phyloP scores from a whole-genome alignment of 73 alveolate species.

The Paramecium sonneborni region DNA sequence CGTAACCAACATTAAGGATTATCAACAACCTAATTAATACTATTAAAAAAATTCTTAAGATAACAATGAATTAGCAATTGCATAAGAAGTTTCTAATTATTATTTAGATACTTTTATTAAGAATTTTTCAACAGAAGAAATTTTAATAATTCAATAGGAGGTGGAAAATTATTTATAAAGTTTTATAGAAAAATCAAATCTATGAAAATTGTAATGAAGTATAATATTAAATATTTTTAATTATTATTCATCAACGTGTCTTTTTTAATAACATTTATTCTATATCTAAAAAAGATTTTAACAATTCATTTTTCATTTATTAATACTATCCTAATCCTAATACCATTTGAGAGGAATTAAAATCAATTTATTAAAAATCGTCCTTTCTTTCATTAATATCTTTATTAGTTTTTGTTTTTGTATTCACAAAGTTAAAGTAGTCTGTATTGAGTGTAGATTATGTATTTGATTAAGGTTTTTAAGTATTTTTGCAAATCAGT shows the following conservation, averaged over 20 bases:
- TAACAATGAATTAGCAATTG: background rate
- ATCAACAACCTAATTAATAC: background rate
- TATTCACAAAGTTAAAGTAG: background rate
- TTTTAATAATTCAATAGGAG: background rate
- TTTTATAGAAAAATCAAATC: background rate
- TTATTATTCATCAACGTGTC: background rate
- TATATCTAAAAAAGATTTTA: conserved; percentile 4
- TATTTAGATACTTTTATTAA: background rate
- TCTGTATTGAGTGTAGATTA: background rate
- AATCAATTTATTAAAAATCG: background rate
- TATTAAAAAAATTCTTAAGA: background rate
- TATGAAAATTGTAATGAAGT: background rate
- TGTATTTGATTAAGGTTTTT: background rate
- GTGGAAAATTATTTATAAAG: background rate
- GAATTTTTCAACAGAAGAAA: background rate
- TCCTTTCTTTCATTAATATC: background rate
- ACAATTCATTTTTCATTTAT: background rate
- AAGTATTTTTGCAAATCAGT: background rate
- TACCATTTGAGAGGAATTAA: background rate
- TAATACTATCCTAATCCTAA: background rate
- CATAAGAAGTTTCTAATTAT: background rate
- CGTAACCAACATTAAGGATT: background rate
- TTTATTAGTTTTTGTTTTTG: background rate
- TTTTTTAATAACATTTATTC: background rate
- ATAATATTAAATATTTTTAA: background rate